Conservation (phyloP, 177 flowering plant genomes). For the Vitis hybrid region DNA sequence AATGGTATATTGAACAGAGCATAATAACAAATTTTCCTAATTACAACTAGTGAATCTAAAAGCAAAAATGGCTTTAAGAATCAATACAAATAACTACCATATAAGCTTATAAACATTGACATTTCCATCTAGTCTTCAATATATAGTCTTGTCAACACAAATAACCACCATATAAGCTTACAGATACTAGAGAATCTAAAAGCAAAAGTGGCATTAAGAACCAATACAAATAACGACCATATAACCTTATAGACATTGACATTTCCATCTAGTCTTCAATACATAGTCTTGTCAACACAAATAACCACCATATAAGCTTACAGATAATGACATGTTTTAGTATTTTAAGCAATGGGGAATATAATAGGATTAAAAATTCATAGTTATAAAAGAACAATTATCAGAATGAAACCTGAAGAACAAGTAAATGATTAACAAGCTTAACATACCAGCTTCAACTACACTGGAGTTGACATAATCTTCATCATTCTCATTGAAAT, state of each 20-base stretch:
- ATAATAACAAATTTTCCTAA: background rate
- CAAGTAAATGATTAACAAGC: background rate
- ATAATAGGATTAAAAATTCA: too few species aligned
- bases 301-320: background rate
- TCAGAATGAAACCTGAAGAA: background rate
- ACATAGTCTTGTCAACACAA: too few species aligned
- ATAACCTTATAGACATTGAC: background rate
- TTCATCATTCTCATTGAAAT: conserved; percentile 76
- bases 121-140: too few species aligned
- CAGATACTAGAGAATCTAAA: background rate
- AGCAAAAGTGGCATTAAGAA: too few species aligned
- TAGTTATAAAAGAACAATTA: background rate
- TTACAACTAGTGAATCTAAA: background rate
- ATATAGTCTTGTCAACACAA: too few species aligned
- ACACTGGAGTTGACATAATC: conserved; percentile 92
- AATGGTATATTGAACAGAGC: background rate
- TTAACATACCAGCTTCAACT: conserved; percentile 83
- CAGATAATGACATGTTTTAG: background rate
- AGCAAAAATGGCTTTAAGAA: background rate
- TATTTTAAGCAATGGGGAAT: too few species aligned
- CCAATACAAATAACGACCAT: too few species aligned
- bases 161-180: background rate
- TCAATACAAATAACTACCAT: background rate
- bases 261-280: too few species aligned
- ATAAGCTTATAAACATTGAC: background rate